Evolutionary conservation across 768 basidiomycete genomes (phyloP).

Genomic region (Lactifluus echinatus): DNA sequence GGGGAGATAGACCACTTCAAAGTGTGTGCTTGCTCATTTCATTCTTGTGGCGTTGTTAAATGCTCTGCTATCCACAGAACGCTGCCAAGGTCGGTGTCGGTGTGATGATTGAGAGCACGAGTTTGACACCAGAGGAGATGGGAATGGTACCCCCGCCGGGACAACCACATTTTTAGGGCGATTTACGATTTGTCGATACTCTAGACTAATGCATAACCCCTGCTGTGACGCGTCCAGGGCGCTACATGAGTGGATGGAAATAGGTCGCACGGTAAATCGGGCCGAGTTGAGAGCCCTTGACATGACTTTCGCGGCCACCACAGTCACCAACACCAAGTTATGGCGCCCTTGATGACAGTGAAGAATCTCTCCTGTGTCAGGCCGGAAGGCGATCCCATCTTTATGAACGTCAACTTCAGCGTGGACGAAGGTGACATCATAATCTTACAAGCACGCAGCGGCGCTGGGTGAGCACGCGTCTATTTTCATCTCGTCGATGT

Average conservation of each 20-base stretch:
- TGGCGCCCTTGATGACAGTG: slow-evolving; percentile 40
- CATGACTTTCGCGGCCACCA: not conserved
- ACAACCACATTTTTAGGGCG: slow-evolving; percentile 17
- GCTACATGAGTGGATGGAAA: no score
- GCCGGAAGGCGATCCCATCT: slow-evolving; percentile 41
- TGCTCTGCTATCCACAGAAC: slow-evolving; percentile 43
- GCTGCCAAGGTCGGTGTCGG: slow-evolving; percentile 91
- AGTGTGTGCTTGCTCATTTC: slow-evolving; percentile 35
- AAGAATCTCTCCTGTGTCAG: slow-evolving; percentile 41
- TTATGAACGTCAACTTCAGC: slow-evolving; percentile 50
- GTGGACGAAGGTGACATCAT: slow-evolving; percentile 69
- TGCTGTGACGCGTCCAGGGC: no score
- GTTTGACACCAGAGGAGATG: slow-evolving; percentile 80
- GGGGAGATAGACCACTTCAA: slow-evolving; percentile 99
- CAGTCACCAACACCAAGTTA: not conserved
- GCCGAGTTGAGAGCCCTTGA: slow-evolving; percentile 3
- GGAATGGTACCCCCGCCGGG: slow-evolving; percentile 28
- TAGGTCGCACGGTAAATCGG: not conserved
- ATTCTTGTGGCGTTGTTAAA: not conserved
- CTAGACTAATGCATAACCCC: slow-evolving; percentile 20
- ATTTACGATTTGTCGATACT: slow-evolving; percentile 14
- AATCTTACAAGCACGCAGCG: slow-evolving; percentile 71
- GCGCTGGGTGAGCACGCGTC: slow-evolving; percentile 47
- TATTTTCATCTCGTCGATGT: not conserved
- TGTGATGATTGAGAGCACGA: slow-evolving; percentile 92